Evolutionary conservation across 2,329 filamentous ascomycete species (phyloP).

Genomic region (Botrytis porri): DNA sequence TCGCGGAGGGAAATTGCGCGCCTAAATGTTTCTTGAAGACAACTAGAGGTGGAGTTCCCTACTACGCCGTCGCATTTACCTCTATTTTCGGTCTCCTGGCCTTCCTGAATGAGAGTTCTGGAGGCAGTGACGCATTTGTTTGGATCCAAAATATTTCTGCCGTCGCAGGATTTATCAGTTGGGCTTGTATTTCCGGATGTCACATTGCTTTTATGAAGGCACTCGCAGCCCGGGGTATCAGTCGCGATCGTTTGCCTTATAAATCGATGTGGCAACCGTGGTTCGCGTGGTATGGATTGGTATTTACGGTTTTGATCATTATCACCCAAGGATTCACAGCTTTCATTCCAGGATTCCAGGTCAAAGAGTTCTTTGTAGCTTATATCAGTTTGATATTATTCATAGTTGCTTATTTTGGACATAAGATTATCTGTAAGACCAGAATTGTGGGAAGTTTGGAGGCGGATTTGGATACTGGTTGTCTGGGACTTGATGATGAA

Average conservation of each 20-base stretch:
- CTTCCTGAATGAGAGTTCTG: conserved; percentile 63
- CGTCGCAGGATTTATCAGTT: conserved; percentile 67
- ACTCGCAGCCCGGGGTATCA: conserved; percentile 54
- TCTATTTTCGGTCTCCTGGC: conserved; percentile 60
- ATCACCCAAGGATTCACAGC: conserved; percentile 67
- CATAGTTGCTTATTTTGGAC: conserved; percentile 54
- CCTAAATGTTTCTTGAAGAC: conserved; percentile 52
- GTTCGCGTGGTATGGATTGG: conserved; percentile 62
- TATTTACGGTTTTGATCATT: conserved; percentile 62
- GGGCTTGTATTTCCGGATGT: conserved; percentile 63
- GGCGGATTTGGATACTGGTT: conserved; percentile 45
- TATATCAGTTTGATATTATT: conserved; percentile 67
- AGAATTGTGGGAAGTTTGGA: conserved; percentile 41
- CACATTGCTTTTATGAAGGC: conserved; percentile 65
- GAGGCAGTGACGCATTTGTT: conserved; percentile 61
- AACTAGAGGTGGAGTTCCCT: conserved; percentile 51
- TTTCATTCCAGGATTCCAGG: conserved; percentile 59
- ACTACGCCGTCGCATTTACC: conserved; percentile 52
- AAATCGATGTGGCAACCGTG: conserved; percentile 60
- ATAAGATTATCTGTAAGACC: conserved; percentile 49
- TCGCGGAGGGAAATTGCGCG: conserved; percentile 54
- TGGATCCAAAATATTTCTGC: conserved; percentile 72
- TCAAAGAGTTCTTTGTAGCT: conserved; percentile 58
- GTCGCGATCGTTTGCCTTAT: conserved; percentile 58
- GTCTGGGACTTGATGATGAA: conserved; percentile 25